Conservation (phyloP, 1,139 yeast genomes). For the Blastobotrys buckinghamii region DNA sequence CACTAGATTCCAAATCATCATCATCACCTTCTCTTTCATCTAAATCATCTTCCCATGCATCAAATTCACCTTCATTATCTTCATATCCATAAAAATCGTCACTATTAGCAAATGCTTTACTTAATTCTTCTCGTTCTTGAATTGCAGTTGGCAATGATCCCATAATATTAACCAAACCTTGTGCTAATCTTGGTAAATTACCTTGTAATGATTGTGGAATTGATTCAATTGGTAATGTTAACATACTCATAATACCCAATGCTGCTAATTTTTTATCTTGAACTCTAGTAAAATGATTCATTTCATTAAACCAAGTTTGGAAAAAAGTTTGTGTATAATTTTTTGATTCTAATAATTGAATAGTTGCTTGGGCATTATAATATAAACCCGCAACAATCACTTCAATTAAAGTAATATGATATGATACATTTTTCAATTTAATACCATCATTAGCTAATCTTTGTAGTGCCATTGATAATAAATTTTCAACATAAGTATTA, state of each 20-base stretch:
- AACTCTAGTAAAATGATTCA: constrained; percentile 61
- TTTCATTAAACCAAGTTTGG: constrained; percentile 58
- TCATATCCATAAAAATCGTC: constrained; percentile 34
- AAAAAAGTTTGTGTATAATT: constrained; percentile 49
- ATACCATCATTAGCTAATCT: constrained; percentile 23
- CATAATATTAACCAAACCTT: constrained; percentile 45
- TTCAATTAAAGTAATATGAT: constrained; percentile 54
- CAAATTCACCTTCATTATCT: constrained; percentile 32
- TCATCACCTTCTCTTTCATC: constrained; percentile 40
- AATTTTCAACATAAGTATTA: constrained; percentile 38
- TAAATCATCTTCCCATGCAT: constrained; percentile 36
- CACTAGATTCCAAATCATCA: constrained; percentile 29
- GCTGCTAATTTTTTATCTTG: constrained; percentile 74
- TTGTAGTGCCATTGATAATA: constrained; percentile 35
- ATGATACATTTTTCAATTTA: constrained; percentile 35
- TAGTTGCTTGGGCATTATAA: constrained; percentile 52
- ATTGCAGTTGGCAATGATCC: constrained; percentile 67
- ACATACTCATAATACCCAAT: constrained; percentile 54
- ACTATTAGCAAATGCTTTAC: constrained; percentile 45
- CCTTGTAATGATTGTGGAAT: constrained; percentile 30
- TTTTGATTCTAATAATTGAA: constrained; percentile 46
- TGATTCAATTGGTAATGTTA: constrained; percentile 39
- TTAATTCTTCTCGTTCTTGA: constrained; percentile 53
- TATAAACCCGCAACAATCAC: constrained; percentile 63
- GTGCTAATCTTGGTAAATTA: constrained; percentile 40